These are phyloP conservation scores for Betula pendula DNA, from an alignment of 306 rosid genomes.

Conservation along the genomic window DNA sequence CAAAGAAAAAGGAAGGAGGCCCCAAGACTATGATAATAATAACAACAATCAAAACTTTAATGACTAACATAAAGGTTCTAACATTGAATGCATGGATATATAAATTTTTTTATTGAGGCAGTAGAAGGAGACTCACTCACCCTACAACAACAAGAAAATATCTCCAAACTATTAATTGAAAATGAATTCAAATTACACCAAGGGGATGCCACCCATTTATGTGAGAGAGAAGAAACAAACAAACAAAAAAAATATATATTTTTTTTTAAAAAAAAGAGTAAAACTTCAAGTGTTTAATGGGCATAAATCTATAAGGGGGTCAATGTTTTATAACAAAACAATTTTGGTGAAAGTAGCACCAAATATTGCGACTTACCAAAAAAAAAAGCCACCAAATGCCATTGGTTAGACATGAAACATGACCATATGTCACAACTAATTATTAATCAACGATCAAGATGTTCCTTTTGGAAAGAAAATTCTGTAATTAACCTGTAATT, in stretches of 20 bases:
- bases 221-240: background rate
- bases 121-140: background rate
- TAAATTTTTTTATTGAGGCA: background rate
- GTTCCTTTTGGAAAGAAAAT: background rate
- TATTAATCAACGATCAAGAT: slow-evolving; percentile 7
- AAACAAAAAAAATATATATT: too few species aligned
- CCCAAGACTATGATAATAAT: background rate
- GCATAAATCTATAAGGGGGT: background rate
- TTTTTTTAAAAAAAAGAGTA: too few species aligned
- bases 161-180: too few species aligned
- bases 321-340: background rate
- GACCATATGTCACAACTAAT: background rate
- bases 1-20: too few species aligned
- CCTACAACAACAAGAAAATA: background rate
- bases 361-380: background rate
- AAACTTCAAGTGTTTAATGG: too few species aligned
- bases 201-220: background rate
- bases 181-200: background rate
- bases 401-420: background rate
- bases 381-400: background rate
- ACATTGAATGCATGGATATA: background rate
- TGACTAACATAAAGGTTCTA: background rate
- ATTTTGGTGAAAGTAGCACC: background rate
- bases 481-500: background rate
- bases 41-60: too few species aligned